phyloP scores from a whole-genome alignment of 345 rosid species.

The Linum lewisii region DNA sequence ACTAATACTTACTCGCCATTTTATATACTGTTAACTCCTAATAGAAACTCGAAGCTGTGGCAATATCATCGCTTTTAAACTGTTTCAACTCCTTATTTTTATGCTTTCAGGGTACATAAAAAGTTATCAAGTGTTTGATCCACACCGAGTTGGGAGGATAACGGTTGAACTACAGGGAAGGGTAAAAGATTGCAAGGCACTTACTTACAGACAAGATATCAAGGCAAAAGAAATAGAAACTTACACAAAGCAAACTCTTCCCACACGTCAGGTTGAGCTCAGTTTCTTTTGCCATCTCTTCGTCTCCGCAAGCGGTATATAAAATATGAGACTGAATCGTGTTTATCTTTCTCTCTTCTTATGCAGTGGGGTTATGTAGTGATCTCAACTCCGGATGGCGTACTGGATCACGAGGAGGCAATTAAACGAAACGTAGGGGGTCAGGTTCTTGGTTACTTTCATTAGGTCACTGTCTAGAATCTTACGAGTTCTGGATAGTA shows the following conservation, averaged over 20 bases:
- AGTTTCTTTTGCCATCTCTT: not conserved
- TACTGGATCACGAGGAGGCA: slow-evolving; percentile 96
- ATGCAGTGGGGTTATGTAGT: slow-evolving; percentile 92
- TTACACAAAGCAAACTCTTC: slow-evolving; percentile 60
- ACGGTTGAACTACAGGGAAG: slow-evolving; percentile 82
- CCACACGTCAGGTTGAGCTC: slow-evolving; percentile 66
- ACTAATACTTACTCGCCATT: too few species aligned
- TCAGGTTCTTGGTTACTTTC: slow-evolving; percentile 85
- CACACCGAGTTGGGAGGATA: slow-evolving; percentile 80
- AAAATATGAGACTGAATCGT: not conserved
- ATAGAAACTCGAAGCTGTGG: not conserved
- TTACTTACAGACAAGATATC: slow-evolving; percentile 80
- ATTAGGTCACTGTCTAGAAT: slow-evolving; percentile 25
- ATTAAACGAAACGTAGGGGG: slow-evolving; percentile 68
- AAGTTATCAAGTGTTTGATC: slow-evolving; percentile 62
- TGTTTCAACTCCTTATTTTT: not conserved
- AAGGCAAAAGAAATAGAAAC: slow-evolving; percentile 60
- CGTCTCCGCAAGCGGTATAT: too few species aligned
- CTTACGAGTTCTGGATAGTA: slow-evolving; percentile 17
- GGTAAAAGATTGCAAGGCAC: slow-evolving; percentile 71
- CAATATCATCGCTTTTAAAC: not conserved
- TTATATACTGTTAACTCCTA: not conserved
- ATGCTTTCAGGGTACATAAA: slow-evolving; percentile 53
- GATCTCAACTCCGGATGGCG: slow-evolving; percentile 80
- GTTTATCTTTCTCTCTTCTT: not conserved